Evolutionary conservation across 1,284 basidiomycete genomes (phyloP), one percentile per base, ranked within the genome.

Genomic region (Sanguinoderma infundibulare): DNA sequence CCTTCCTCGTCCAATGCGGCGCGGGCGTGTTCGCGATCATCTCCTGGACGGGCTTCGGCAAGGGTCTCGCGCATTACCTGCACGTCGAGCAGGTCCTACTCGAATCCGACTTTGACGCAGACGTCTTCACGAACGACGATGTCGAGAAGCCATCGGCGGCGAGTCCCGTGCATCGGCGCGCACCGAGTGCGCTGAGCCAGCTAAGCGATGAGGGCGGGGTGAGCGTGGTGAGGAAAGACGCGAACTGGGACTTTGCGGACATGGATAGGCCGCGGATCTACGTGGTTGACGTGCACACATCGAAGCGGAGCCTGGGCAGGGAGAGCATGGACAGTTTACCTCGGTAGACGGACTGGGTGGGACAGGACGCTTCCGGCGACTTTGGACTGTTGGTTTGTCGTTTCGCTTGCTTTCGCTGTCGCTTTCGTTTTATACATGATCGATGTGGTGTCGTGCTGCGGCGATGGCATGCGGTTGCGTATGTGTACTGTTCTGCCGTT

Each of bases 31-130:
- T 87, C 17, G 83, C 79, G 14, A 67, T 81, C 54, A 70, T 84
- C 40, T 84, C 81, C 62, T 74, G 79, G 61, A 67, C 75, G 34
- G 83, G 85, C 65, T 87, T 86, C 70, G 79, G 74, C 51, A 78
- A 81, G 63, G 85, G 85, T 2, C 73, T 87, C 17, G 76, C 78
- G 1, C 75, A 85, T 61, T 85, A 78, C 62, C 64, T 84, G 17
- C 74, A 78, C 56, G 79, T 79, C 38, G 81, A 84, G 69, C 73
- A 73, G 3, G 73, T 74, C 0, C 75, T 84, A 1, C 75, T 78
- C 3, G 71, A 75, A 2, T 75, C 76, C 10, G 74, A 81, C 66
- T 84, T 84, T 66, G 73, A 79, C 20, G 78, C 79, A 9, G 81
- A 80, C 56, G 70, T 79, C 22, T 84, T 85, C 70, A 60, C 74